These are phyloP conservation scores for Stagonosporopsis cucurbitacearum DNA, from an alignment of 2,329 filamentous ascomycete genomes.

Conservation along the genomic window DNA sequence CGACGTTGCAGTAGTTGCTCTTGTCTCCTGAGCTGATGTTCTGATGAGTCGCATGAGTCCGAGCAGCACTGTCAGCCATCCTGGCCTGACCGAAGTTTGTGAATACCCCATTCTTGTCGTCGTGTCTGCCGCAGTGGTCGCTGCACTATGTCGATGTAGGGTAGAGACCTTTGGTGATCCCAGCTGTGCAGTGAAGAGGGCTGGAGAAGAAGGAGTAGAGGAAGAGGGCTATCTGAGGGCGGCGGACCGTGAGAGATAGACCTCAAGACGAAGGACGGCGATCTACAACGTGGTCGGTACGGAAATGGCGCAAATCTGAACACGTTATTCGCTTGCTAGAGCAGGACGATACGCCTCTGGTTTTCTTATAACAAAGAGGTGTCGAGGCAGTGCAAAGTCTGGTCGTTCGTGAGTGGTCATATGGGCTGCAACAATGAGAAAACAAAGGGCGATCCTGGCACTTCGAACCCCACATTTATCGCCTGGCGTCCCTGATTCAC, in stretches of 20 bases:
- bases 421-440: constrained; percentile 2
- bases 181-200: neutral
- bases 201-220: neutral
- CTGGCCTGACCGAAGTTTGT: neutral
- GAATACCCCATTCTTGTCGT: neutral
- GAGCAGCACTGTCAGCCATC: neutral
- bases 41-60: neutral
- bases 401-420: constrained; percentile 3
- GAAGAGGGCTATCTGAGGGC: neutral
- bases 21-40: constrained; percentile 2
- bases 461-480: constrained; percentile 2
- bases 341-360: constrained; percentile 6
- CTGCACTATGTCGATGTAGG: neutral
- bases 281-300: constrained; percentile 3
- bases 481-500: neutral
- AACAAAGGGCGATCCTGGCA: constrained; percentile 10
- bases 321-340: constrained; percentile 14
- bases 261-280: neutral
- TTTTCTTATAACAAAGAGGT: constrained; percentile 13
- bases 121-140: neutral
- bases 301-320: constrained; percentile 16
- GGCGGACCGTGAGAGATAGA: constrained; percentile 13
- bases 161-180: neutral
- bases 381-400: constrained; percentile 3
- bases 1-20: neutral